Evolutionary conservation across 2,329 filamentous ascomycete species (phyloP).

Genomic region (Paracoccidioides lutzii): DNA sequence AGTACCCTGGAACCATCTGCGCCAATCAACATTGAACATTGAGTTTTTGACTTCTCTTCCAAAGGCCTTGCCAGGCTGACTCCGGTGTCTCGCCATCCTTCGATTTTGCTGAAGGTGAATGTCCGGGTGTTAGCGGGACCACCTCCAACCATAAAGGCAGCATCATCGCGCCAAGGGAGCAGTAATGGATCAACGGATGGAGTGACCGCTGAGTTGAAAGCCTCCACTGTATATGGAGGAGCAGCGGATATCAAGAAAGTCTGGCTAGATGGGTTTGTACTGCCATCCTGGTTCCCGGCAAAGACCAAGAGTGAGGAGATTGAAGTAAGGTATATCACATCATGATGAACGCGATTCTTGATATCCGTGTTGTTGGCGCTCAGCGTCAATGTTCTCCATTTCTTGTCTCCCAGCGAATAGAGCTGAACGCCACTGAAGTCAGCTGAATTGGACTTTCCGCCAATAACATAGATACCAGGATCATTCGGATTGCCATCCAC

Average conservation of each 20-base stretch:
- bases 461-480: constrained; percentile 66
- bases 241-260: constrained; percentile 61
- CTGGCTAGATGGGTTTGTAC: constrained; percentile 48
- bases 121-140: constrained; percentile 51
- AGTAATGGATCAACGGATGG: constrained; percentile 58
- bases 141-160: constrained; percentile 65
- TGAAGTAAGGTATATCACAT: constrained; percentile 58
- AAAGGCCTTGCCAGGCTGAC: constrained; percentile 50
- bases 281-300: constrained; percentile 56
- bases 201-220: constrained; percentile 46
- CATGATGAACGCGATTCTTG: constrained; percentile 61
- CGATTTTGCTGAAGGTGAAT: constrained; percentile 54
- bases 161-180: constrained; percentile 57
- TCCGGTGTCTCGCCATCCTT: constrained; percentile 56
- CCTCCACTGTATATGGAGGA: constrained; percentile 49
- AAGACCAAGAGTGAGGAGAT: constrained; percentile 66
- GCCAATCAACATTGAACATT: constrained; percentile 54
- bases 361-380: constrained; percentile 39
- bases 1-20: constrained; percentile 67
- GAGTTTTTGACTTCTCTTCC: constrained; percentile 45
- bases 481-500: constrained; percentile 43
- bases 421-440: constrained; percentile 63
- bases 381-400: constrained; percentile 44
- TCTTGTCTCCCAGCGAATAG: constrained; percentile 44
- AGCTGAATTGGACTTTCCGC: constrained; percentile 49